Evolutionary conservation across 345 rosid genomes (phyloP).

Genomic region (Syzygium grande): DNA sequence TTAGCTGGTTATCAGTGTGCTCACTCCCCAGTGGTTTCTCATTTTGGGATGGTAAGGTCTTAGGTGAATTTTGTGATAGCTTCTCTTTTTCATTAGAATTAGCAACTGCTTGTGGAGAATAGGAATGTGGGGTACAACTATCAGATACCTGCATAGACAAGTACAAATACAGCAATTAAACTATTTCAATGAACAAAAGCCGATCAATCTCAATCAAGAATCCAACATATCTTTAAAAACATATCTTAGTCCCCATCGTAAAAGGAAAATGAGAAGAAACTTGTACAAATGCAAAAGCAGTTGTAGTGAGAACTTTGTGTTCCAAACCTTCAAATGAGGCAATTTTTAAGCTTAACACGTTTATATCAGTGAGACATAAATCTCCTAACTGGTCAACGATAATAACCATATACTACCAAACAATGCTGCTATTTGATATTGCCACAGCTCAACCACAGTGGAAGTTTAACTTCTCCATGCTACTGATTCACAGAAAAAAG

Average conservation of each 20-base stretch:
- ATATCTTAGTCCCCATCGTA: neutral
- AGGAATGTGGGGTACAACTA: slow-evolving; percentile 19
- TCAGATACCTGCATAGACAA: neutral
- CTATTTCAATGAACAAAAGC: slow-evolving; percentile 27
- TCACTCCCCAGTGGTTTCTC: slow-evolving; percentile 16
- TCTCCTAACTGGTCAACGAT: neutral
- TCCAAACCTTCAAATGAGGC: neutral
- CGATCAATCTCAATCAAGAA: neutral
- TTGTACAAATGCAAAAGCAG: neutral
- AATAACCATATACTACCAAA: neutral
- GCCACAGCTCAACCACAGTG: neutral
- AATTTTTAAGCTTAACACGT: neutral
- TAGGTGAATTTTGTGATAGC: slow-evolving; percentile 19
- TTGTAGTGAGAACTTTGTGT: neutral
- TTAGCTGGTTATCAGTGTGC: slow-evolving; percentile 9
- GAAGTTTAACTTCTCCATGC: neutral
- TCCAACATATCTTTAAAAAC: neutral
- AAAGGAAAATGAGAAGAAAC: neutral
- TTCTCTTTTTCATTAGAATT: slow-evolving; percentile 16
- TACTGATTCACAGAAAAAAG: neutral
- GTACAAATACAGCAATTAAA: slow-evolving; percentile 4
- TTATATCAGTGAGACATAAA: neutral
- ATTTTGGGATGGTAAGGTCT: slow-evolving; percentile 17
- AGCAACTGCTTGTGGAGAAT: slow-evolving; percentile 23
- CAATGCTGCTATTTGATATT: neutral